A percentile compares a stretch with the other conserved stretches of the same genome.
Conservation (phyloP, 148 eudicot genomes). For the Dysphania ambrosioides region DNA sequence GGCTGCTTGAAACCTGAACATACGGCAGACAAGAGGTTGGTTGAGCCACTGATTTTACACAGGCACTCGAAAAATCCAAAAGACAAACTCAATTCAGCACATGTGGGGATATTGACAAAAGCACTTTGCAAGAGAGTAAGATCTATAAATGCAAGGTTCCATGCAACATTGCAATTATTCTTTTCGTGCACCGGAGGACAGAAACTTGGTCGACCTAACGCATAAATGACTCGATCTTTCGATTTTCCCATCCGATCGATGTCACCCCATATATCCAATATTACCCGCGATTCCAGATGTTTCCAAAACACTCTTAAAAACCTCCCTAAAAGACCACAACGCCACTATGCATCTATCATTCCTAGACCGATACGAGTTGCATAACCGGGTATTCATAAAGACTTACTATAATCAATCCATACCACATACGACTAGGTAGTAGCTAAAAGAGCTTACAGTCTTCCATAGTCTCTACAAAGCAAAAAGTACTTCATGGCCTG, state of each 20-base stretch:
- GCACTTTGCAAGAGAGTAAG: conserved; percentile 10
- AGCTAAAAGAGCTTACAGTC: background rate
- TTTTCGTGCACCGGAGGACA: background rate
- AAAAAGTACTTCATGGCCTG: background rate
- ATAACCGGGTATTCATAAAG: background rate
- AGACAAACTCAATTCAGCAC: conserved; percentile 22
- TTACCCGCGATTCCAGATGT: background rate
- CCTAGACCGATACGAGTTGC: background rate
- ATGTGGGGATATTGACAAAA: conserved; percentile 31
- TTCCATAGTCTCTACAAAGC: too few species aligned
- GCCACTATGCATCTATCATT: background rate
- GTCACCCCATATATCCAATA: background rate
- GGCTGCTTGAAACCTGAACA: conserved; percentile 30
- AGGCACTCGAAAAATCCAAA: conserved; percentile 24
- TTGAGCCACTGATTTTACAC: conserved; percentile 30
- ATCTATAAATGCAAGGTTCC: conserved; percentile 22
- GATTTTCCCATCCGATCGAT: background rate
- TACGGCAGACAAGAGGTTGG: conserved; percentile 35
- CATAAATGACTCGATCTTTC: background rate
- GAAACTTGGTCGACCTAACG: too few species aligned
- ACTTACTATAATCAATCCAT: background rate
- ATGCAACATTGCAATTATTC: conserved; percentile 11
- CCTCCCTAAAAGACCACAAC: background rate
- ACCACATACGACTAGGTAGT: too few species aligned
- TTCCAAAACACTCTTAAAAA: background rate